Evolutionary conservation across 2,329 filamentous ascomycete species (phyloP).

Genomic region (Periconia digitata): DNA sequence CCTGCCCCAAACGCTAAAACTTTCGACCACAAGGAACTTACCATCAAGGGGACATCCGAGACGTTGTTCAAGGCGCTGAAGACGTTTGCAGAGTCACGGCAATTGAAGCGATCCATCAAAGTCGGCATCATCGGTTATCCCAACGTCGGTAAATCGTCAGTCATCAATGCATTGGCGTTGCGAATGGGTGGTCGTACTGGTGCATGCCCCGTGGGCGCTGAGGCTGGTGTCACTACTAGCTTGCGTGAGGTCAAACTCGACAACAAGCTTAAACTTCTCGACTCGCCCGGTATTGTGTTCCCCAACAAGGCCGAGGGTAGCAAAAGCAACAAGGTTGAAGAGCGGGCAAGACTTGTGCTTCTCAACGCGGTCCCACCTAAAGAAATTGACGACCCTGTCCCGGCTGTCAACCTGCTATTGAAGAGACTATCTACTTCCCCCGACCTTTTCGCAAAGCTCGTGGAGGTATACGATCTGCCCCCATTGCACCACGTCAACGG

Average conservation of each 20-base stretch:
- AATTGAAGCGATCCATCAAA: conserved; percentile 85
- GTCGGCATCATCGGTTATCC: conserved; percentile 95
- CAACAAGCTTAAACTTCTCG: conserved; percentile 88
- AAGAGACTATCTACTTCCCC: conserved; percentile 73
- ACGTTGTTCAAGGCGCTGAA: conserved; percentile 88
- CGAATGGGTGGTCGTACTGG: conserved; percentile 69
- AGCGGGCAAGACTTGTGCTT: conserved; percentile 78
- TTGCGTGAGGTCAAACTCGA: conserved; percentile 91
- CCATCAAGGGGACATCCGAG: conserved; percentile 80
- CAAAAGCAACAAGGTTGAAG: conserved; percentile 62
- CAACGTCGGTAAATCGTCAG: conserved; percentile 94
- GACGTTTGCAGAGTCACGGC: conserved; percentile 78
- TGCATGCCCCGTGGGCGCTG: conserved; percentile 84
- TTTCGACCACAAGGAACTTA: conserved; percentile 89
- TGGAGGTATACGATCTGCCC: conserved; percentile 81
- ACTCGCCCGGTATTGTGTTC: conserved; percentile 94
- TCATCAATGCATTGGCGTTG: conserved; percentile 88
- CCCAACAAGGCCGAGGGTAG: conserved; percentile 60
- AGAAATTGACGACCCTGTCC: conserved; percentile 89
- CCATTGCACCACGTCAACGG: conserved; percentile 69
- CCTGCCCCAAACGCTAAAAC: conserved; percentile 82
- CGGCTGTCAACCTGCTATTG: conserved; percentile 82
- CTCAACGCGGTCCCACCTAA: conserved; percentile 91
- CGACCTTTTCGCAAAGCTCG: conserved; percentile 75
- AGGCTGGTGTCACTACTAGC: conserved; percentile 88